Evolutionary conservation across 2,329 filamentous ascomycete species (phyloP).

Genomic region (Trichothecium sympodiale): DNA sequence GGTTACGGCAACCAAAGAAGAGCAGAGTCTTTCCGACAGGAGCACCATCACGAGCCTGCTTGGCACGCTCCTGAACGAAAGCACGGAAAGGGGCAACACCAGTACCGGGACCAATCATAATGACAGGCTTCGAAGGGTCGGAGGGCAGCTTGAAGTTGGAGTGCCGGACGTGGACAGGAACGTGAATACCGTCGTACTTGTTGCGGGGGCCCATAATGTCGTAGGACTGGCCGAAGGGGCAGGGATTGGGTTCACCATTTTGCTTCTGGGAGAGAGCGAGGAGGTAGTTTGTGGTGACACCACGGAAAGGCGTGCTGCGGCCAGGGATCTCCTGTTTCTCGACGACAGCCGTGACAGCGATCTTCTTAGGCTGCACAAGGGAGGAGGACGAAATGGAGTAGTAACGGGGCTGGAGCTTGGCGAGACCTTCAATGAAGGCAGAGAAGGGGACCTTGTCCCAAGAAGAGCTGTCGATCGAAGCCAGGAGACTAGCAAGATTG

Average conservation of each 20-base stretch:
- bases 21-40: conserved; percentile 78
- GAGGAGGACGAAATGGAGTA: conserved; percentile 99
- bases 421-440: conserved; percentile 82
- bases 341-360: conserved; percentile 90
- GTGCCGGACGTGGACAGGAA: conserved; percentile 91
- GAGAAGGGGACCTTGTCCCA: conserved; percentile 90
- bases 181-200: conserved; percentile 92
- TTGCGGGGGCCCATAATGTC: conserved; percentile 81
- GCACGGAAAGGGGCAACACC: conserved; percentile 93
- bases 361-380: conserved; percentile 83
- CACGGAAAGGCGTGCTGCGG: conserved; percentile 71
- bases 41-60: conserved; percentile 67
- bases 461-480: conserved; percentile 59
- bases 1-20: conserved; percentile 90
- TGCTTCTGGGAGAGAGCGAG: conserved; percentile 94
- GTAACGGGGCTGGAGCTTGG: conserved; percentile 94
- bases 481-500: conserved; percentile 81
- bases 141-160: conserved; percentile 99
- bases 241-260: conserved; percentile 71
- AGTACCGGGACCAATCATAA: conserved; percentile 93
- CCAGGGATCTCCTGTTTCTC: conserved; percentile 72
- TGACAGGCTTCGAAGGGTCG: conserved; percentile 84
- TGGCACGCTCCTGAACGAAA: conserved; percentile 88
- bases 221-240: conserved; percentile 77
- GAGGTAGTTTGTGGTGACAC: conserved; percentile 95